Conservation (phyloP, 345 rosid genomes). For the Luvunga scandens region DNA sequence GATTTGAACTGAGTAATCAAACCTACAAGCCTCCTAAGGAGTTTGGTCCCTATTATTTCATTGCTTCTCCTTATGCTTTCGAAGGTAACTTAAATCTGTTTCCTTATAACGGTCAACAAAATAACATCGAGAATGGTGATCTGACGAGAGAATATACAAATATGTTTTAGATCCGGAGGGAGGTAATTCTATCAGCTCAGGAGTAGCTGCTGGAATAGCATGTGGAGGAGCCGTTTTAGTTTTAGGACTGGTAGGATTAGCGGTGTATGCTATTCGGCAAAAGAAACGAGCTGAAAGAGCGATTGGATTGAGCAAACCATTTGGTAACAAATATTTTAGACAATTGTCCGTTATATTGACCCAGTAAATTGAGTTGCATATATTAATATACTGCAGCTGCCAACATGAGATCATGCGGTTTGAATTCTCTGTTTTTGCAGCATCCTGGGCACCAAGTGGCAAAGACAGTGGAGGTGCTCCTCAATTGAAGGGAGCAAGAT, state of each 20-base stretch:
- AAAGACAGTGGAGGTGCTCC: conserved; percentile 89
- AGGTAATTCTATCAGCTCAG: conserved; percentile 43
- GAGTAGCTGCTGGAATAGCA: conserved; percentile 45
- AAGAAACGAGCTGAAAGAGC: conserved; percentile 95
- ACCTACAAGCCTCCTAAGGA: conserved; percentile 76
- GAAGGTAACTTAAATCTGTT: conserved; percentile 51
- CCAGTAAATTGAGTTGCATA: background rate
- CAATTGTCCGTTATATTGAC: background rate
- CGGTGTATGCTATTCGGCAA: conserved; percentile 73
- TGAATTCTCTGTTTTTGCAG: conserved; percentile 35
- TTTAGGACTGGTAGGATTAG: conserved; percentile 64
- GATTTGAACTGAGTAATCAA: conserved; percentile 82
- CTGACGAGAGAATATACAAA: conserved; percentile 3
- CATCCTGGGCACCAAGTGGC: conserved; percentile 88
- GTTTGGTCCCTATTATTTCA: conserved; percentile 88
- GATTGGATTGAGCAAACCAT: conserved; percentile 79
- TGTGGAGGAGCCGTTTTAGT: conserved; percentile 51
- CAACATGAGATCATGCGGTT: background rate
- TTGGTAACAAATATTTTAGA: conserved; percentile 48
- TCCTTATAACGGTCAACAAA: background rate
- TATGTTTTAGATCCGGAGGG: conserved; percentile 40
- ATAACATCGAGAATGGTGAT: background rate
- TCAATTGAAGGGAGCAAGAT: conserved; percentile 89
- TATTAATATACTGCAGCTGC: background rate
- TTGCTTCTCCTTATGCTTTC: conserved; percentile 81